A percentile compares a stretch with the other conserved stretches of the same genome.
These are phyloP conservation scores for Kwoniella botswanensis DNA, from an alignment of 768 basidiomycete genomes.

Conservation along the genomic window DNA sequence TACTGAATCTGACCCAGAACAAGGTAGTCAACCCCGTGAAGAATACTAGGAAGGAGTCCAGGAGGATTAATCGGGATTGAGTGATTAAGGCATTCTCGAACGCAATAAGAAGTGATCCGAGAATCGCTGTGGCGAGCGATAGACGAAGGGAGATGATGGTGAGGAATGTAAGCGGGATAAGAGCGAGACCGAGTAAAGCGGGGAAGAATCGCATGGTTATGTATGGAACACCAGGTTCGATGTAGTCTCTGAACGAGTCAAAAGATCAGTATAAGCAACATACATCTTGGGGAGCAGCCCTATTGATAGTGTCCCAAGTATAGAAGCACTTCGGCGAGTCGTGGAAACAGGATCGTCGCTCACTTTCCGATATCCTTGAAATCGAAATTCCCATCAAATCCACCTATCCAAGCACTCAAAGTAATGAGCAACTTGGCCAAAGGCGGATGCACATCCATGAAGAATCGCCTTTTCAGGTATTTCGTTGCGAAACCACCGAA, in stretches of 20 bases:
- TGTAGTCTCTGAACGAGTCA: conserved; percentile 64
- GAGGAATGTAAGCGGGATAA: conserved; percentile 87
- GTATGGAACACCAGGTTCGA: conserved; percentile 78
- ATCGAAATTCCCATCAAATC: conserved; percentile 92
- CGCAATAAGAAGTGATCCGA: conserved; percentile 86
- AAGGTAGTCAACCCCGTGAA: conserved; percentile 91
- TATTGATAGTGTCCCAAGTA: too few species aligned
- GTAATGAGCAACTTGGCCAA: conserved; percentile 95
- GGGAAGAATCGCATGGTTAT: conserved; percentile 98
- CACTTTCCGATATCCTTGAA: conserved; percentile 98
- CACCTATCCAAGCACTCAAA: conserved; percentile 80
- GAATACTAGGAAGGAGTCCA: conserved; percentile 97
- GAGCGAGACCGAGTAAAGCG: conserved; percentile 82
- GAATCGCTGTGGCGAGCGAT: conserved; percentile 86
- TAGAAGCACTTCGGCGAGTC: too few species aligned
- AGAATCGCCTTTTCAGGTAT: conserved; percentile 81
- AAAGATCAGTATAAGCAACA: too few species aligned
- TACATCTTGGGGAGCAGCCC: too few species aligned
- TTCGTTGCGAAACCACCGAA: conserved; percentile 96
- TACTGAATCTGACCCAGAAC: conserved; percentile 86
- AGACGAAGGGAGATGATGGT: conserved; percentile 92
- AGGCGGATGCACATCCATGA: conserved; percentile 91
- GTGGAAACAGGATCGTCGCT: conserved; percentile 26
- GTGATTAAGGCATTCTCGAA: conserved; percentile 97
- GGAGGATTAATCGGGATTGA: conserved; percentile 93